A percentile compares a stretch with the other conserved stretches of the same genome.
These are phyloP conservation scores for Moelleriella libera DNA, from an alignment of 2,329 filamentous ascomycete species.

Conservation along the genomic window DNA sequence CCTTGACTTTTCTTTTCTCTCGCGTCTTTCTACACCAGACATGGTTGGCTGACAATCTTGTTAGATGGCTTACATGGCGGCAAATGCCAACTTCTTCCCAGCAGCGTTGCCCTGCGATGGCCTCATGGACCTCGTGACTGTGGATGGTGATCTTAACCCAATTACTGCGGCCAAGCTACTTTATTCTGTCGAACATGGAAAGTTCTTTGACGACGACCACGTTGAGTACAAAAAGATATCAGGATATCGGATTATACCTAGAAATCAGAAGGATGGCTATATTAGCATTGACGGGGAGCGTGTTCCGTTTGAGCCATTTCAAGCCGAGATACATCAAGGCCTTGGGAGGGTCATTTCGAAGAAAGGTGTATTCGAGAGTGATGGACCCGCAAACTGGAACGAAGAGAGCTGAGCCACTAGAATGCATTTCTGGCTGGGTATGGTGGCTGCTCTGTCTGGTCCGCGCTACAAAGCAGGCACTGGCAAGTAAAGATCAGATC, in stretches of 20 bases:
- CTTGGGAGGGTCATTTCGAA: conserved; percentile 78
- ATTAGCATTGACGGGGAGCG: conserved; percentile 92
- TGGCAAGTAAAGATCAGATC: too few species aligned
- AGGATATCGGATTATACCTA: conserved; percentile 77
- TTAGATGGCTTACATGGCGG: conserved; percentile 80
- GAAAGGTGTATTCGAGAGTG: conserved; percentile 55
- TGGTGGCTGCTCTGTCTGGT: background rate
- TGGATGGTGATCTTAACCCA: conserved; percentile 61
- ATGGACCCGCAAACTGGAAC: conserved; percentile 39
- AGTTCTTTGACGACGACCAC: conserved; percentile 65
- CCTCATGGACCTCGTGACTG: conserved; percentile 68
- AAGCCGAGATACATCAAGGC: conserved; percentile 74
- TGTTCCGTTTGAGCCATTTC: conserved; percentile 76
- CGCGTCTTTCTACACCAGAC: too few species aligned
- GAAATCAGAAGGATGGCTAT: conserved; percentile 56
- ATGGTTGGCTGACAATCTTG: conserved; percentile 4
- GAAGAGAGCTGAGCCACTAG: conserved; percentile 2
- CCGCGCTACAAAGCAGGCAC: too few species aligned
- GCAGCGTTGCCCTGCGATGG: conserved; percentile 74
- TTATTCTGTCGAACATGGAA: conserved; percentile 54
- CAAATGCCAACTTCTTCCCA: conserved; percentile 77
- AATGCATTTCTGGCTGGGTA: background rate
- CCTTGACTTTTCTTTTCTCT: too few species aligned
- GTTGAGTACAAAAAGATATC: conserved; percentile 73
- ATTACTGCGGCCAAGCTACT: conserved; percentile 55